Evolutionary conservation across 352 stramenopile genomes (phyloP).

Genomic region (Pythium guiyangense): DNA sequence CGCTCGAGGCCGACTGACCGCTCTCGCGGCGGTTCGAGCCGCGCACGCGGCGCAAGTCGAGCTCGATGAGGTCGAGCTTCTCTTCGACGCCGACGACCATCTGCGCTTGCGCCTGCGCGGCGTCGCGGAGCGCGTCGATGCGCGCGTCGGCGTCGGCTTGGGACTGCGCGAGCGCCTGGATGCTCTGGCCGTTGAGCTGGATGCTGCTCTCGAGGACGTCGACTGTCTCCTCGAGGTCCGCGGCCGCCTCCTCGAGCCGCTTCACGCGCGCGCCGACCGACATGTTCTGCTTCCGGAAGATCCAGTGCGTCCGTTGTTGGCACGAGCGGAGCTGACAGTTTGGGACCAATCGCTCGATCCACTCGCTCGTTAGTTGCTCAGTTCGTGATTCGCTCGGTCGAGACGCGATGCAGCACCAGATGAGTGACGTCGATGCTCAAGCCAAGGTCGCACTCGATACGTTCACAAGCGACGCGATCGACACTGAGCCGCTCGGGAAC

Average conservation of each 20-base stretch:
- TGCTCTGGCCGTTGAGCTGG: constrained; percentile 28
- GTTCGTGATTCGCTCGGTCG: too few species aligned
- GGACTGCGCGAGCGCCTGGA: constrained; percentile 33
- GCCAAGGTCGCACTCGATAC: too few species aligned
- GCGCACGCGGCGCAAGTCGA: constrained; percentile 41
- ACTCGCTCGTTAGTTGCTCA: too few species aligned
- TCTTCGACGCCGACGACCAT: constrained; percentile 42
- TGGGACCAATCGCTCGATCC: too few species aligned
- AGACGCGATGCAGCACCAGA: neutral
- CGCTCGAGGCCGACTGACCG: constrained; percentile 17
- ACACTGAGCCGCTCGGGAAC: neutral
- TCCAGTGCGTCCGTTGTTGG: too few species aligned
- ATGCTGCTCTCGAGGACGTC: constrained; percentile 40
- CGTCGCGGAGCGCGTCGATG: constrained; percentile 35
- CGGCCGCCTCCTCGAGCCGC: constrained; percentile 46
- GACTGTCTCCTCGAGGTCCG: constrained; percentile 45
- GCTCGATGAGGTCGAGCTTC: too few species aligned
- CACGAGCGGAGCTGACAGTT: too few species aligned
- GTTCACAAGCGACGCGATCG: constrained; percentile 7
- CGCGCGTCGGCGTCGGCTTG: constrained; percentile 32
- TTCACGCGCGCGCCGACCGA: constrained; percentile 61
- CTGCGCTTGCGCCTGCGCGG: constrained; percentile 33
- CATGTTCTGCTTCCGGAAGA: constrained; percentile 57
- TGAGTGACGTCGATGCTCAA: neutral
- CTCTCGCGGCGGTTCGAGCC: constrained; percentile 33